phyloP scores from a whole-genome alignment of 2,329 filamentous ascomycete species.

The Arthroderma sp. region DNA sequence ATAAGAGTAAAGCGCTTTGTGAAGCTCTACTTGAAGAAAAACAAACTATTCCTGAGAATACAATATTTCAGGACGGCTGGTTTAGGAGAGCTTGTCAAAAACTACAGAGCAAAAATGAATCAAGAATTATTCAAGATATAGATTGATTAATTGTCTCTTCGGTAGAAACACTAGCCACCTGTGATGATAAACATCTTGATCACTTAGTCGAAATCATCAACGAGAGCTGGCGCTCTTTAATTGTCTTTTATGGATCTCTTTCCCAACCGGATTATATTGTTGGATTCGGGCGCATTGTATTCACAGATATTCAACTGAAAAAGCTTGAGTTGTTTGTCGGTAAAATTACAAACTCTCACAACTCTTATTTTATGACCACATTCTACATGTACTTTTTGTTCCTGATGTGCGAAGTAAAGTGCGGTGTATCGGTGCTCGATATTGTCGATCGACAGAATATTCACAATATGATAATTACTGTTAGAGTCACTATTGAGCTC shows the following conservation, averaged over 20 bases:
- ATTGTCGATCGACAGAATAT: constrained; percentile 19
- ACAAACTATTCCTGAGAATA: constrained; percentile 20
- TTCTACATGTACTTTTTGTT: constrained; percentile 40
- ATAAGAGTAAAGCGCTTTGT: constrained; percentile 20
- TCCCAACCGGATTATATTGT: constrained; percentile 35
- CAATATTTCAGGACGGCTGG: constrained; percentile 23
- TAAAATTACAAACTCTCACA: constrained; percentile 14
- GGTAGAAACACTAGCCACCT: constrained; percentile 20
- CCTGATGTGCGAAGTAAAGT: constrained; percentile 38
- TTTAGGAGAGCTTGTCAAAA: constrained; percentile 20
- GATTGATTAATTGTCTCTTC: constrained; percentile 24
- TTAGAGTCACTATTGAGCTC: constrained; percentile 22
- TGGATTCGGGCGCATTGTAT: constrained; percentile 29
- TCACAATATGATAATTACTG: constrained; percentile 20
- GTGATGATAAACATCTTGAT: constrained; percentile 18
- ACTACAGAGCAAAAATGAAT: constrained; percentile 21
- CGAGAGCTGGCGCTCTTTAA: constrained; percentile 30
- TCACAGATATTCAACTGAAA: constrained; percentile 30
- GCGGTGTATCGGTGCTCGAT: constrained; percentile 20
- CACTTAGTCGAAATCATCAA: constrained; percentile 30
- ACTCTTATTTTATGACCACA: constrained; percentile 34
- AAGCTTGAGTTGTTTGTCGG: constrained; percentile 28
- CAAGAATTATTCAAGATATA: constrained; percentile 25
- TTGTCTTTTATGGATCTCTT: constrained; percentile 23
- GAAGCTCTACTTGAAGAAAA: constrained; percentile 18